Evolutionary conservation across 306 rosid species (phyloP).

Genomic region (Cercis canadensis): DNA sequence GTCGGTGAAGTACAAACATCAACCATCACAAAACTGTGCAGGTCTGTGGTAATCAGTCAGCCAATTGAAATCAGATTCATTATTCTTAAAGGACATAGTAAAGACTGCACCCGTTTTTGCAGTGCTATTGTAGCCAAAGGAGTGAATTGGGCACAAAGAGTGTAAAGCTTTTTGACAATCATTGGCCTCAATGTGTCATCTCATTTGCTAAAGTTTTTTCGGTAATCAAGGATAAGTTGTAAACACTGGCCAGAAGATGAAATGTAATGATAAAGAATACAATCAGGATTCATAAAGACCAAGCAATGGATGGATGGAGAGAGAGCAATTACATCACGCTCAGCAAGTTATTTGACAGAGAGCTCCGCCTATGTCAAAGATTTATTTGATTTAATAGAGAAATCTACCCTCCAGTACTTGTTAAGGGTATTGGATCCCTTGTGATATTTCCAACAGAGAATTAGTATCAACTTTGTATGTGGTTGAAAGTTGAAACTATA

Average conservation of each 20-base stretch:
- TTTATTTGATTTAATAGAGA: background rate
- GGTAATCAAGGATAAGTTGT: too few species aligned
- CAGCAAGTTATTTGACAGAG: background rate
- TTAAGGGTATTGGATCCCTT: background rate
- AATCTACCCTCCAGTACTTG: too few species aligned
- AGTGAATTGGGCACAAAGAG: too few species aligned
- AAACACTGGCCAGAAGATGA: background rate
- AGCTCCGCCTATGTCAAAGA: background rate
- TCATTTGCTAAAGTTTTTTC: too few species aligned
- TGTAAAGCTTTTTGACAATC: too few species aligned
- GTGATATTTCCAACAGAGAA: background rate
- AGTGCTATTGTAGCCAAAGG: too few species aligned
- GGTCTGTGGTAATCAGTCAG: slow-evolving; percentile 1
- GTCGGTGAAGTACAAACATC: too few species aligned
- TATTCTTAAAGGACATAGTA: too few species aligned
- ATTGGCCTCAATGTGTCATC: too few species aligned
- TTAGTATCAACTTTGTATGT: background rate
- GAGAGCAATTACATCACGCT: background rate
- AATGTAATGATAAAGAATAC: background rate
- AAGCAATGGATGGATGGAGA: background rate
- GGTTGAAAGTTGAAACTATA: background rate
- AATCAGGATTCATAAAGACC: background rate
- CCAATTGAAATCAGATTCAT: slow-evolving; percentile 11
- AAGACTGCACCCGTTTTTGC: too few species aligned
- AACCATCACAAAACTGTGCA: slow-evolving; percentile 4